Evolutionary conservation across 2,329 filamentous ascomycete genomes (phyloP), one percentile per base, ranked within the genome.

Genomic region (Alternaria panax): DNA sequence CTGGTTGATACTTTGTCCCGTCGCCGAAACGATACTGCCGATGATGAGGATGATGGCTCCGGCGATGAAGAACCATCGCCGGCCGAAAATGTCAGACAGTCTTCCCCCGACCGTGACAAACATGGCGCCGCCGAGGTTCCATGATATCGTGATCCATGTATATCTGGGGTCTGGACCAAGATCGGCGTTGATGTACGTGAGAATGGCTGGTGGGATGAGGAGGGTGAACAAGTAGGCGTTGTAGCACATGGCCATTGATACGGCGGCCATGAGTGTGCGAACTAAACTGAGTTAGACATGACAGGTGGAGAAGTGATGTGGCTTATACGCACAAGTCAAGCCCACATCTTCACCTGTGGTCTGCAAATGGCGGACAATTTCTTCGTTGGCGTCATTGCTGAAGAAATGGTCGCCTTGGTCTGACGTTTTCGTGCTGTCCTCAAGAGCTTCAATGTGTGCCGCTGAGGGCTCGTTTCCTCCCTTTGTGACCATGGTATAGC

Each of bases 81-180:
- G 69, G 7, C 79, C 79, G 36, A 80, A 81, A 25, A 81, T 78
- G 59, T 81, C 79, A 2, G 75, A 76, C 1, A 81, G 65, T 25
- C 79, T 72, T 6, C 74, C 71, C 7, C 70, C 72, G 11, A 74
- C 59, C 0, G 71, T 75, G 12, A 75, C 71, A n/a, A 75, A 63
- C 62, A 76, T 73, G 1, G 74, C 71, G 18, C 69, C 72, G 9
- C 72, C 70, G 9, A 76, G 67, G 25, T 73, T 76, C 72, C 72
- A 76, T 2, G 71, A 70, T 43, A 75, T 73, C 4, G 73, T 70
- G 28, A 77, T 75, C 74, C 74, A 76, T 2, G 72, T 74, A 30
- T 68, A 74, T 7, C 68, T 57, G 3, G 72, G 66, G 40, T 74
- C 69, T 4, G 74, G 74, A 0, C 74, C 74, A 4, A 77, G 67